Conservation (phyloP, 306 rosid species). For the Lathyrus oleraceus region DNA sequence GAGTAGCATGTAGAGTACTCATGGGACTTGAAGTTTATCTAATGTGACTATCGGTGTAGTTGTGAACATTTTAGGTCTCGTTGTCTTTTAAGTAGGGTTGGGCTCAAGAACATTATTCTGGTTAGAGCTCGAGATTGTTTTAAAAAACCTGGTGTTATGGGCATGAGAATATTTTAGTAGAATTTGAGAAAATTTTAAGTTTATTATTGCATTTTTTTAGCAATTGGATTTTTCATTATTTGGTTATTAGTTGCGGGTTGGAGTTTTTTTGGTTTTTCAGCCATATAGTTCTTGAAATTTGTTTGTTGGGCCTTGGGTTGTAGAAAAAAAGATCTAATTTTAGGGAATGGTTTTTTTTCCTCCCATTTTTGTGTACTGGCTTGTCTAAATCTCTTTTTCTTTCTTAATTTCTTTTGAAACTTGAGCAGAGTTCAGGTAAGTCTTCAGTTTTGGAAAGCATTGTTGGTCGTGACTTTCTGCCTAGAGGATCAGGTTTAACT, state of each 20-base stretch:
- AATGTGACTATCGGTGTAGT: not conserved
- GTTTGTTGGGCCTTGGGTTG: not conserved
- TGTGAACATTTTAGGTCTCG: not conserved
- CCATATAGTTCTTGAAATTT: not conserved
- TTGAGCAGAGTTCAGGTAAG: constrained; percentile 88
- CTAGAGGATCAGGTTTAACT: constrained; percentile 88
- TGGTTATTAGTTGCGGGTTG: not conserved
- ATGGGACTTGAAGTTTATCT: not conserved
- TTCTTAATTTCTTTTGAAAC: not conserved
- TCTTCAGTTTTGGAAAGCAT: constrained; percentile 97
- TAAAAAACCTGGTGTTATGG: not conserved
- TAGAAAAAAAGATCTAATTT: not conserved
- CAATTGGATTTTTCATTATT: not conserved
- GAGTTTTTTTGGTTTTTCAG: constrained; percentile 10
- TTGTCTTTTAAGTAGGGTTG: not conserved
- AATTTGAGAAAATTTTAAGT: not conserved
- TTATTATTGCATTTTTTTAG: not conserved
- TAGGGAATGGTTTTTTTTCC: not conserved
- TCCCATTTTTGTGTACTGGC: not conserved
- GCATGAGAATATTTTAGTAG: not conserved
- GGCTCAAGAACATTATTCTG: not conserved
- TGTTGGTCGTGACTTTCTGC: constrained; percentile 97
- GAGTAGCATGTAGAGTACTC: not conserved
- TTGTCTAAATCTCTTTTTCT: not conserved
- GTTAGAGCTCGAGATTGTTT: too few species aligned